A percentile compares a stretch with the other conserved stretches of the same genome.
Evolutionary conservation across 208 protist genomes (phyloP).

Genomic region (Acanthamoeba triangularis): DNA sequence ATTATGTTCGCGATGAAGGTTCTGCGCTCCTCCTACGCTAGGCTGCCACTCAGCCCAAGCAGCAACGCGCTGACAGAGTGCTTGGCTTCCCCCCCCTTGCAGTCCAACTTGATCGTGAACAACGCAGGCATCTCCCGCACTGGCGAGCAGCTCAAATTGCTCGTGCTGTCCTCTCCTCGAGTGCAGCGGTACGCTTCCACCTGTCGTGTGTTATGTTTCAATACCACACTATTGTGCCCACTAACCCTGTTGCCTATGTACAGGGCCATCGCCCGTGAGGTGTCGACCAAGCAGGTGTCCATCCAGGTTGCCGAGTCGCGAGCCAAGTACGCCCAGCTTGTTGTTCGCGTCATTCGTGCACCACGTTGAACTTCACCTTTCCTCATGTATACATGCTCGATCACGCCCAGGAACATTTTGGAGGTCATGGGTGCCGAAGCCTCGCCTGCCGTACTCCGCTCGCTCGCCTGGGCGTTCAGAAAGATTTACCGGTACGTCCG

Average conservation of each 20-base stretch:
- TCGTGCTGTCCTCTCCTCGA: slow-evolving; percentile 45
- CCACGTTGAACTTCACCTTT: not conserved
- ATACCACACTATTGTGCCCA: too few relatives aligned
- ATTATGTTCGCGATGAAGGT: slow-evolving; percentile 63
- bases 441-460: slow-evolving; percentile 54
- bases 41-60: not conserved
- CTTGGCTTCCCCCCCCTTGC: not conserved
- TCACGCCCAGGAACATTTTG: slow-evolving; percentile 1
- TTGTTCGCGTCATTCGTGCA: too few relatives aligned
- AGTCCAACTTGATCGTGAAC: slow-evolving; percentile 62
- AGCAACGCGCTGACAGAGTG: not conserved
- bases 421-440: slow-evolving; percentile 70
- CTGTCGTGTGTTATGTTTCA: not conserved
- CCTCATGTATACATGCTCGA: not conserved
- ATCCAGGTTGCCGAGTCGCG: not conserved
- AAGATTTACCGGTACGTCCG: slow-evolving; percentile 47
- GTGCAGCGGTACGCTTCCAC: not conserved
- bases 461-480: slow-evolving; percentile 53
- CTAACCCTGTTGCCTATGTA: too few relatives aligned
- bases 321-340: not conserved
- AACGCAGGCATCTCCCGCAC: not conserved
- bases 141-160: slow-evolving; percentile 48
- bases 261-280: not conserved
- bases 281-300: slow-evolving; percentile 1
- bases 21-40: not conserved